Conservation (phyloP, 1,139 yeast species). For the Arxiozyma bovina region DNA sequence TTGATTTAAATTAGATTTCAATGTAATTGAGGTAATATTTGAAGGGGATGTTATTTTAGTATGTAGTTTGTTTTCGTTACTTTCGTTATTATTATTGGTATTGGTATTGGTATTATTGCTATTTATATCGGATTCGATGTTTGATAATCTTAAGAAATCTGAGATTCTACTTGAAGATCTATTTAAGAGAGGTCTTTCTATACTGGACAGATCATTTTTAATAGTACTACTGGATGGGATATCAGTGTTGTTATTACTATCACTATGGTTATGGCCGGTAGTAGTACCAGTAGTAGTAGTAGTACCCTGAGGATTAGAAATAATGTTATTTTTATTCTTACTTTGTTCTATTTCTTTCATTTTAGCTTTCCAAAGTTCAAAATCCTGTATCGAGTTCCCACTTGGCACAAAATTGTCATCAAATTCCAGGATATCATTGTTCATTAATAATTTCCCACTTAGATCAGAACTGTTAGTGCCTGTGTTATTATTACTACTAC, state of each 20-base stretch:
- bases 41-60: not conserved
- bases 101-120: too few relatives aligned
- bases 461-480: not conserved
- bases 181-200: constrained; percentile 5
- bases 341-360: constrained; percentile 51
- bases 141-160: constrained; percentile 24
- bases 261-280: not conserved
- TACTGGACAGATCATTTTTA: constrained; percentile 1
- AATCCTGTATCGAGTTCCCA: constrained; percentile 56
- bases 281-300: not conserved
- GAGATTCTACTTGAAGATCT: constrained; percentile 23
- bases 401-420: constrained; percentile 31
- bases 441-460: not conserved
- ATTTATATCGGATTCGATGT: not conserved
- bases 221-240: not conserved
- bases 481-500: constrained; percentile 13
- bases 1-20: not conserved
- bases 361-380: constrained; percentile 61
- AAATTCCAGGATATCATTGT: constrained; percentile 17
- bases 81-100: too few relatives aligned
- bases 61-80: not conserved
- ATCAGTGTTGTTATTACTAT: not conserved
- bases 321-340: constrained; percentile 12
- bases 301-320: not conserved
- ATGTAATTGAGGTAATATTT: not conserved